Evolutionary conservation across 2,329 filamentous ascomycete species (phyloP), one percentile per base, ranked within the genome.

Genomic region (Sporothrix sp.): DNA sequence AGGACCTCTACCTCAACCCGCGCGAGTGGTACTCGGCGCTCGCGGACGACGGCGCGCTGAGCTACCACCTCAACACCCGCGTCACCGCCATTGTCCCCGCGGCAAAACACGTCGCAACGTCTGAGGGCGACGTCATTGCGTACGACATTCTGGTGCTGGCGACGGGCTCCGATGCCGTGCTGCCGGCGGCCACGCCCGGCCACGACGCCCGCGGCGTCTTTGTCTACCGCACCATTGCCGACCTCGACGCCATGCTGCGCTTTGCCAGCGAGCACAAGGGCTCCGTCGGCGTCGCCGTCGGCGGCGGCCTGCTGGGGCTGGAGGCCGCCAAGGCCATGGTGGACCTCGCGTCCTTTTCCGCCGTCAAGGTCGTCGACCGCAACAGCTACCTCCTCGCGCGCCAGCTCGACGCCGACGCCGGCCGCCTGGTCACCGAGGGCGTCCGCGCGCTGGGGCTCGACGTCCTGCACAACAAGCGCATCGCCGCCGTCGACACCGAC

Each of bases 271-370:
- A 72, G 10, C 78, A 79, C 49, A 84, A 81, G 58, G 37, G 80
- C 4, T 79, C 81, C 2, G 76, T 77, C 2, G 88, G 85, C 0
- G 77, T 81, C 4, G 87, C 93, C 0, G 85, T 95, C 3, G 89
- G 89, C 21, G 89, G 89, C 48, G 89, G 89, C 1, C 66, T 96
- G 21, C 73, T 95, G 0, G 89, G 89, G 1, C 76, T 96, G 0
- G 89, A 95, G 68, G 89, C 89, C 2, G 89, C 87, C 30, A 93
- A 95, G 60, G 89, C 89, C 2, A 89, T 95, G 86, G 83, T 90
- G 71, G 88, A 95, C 61, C 70, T 95, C 8, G 75, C 85, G 58
- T 78, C 81, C 47, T 94, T 85, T 61, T 72, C 75, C 11, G 78
- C 80, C 52, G 84, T 95, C 47, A 85, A 82, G 58, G 70, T 95